Evolutionary conservation across 768 basidiomycete species (phyloP), one percentile per base, ranked within the genome.

Genomic region (Hemileccinum impolitum): DNA sequence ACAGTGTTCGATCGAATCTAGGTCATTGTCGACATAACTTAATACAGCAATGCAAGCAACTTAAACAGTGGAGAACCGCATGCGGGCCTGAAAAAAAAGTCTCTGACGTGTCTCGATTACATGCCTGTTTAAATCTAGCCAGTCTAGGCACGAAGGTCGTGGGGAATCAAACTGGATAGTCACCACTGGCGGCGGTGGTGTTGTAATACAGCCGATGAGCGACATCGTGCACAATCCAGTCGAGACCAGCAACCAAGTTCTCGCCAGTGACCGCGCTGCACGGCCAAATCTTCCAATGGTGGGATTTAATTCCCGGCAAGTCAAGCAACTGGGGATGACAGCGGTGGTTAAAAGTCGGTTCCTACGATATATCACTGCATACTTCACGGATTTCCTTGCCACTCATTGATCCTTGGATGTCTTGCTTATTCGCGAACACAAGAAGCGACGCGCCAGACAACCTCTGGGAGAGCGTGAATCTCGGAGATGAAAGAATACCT

Each of bases 381-480:
- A 90, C 94, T 63, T 90, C 77, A 52, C 83, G 76, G 56, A 97
- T 96, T 71, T 96, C 92, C 28, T 70, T 66, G 53, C 84, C 80
- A 28, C 80, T 79, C 84, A 97, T 82, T 1, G 93, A 87, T 42
- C 92, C 90, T 50, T 80, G 79, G 49, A 98, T 80, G 71, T 99
- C 96, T 65, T 96, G 94, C 70, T 99, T 99, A 71, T 99, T 99
- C 25, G 96, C 96, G 64, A 98, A 90, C 46, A 98, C 85, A 32
- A 98, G 81, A 43, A 98, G 77, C 12, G 93, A 94, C 37, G 96
- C 96, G n/a, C 96, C 95, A 43, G 92, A 84, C 50, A 98, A 71
- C 62, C 96, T 80, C 94, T 98, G 52, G 25, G 17, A 39, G 10
- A 42, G 39, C 50, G 43, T 66, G 55, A 64, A 56, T 57, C 43